A percentile compares a stretch with the other conserved stretches of the same genome.
Conservation (phyloP, 192 early-diverging fungal genomes). For the Coemansia sp. region DNA sequence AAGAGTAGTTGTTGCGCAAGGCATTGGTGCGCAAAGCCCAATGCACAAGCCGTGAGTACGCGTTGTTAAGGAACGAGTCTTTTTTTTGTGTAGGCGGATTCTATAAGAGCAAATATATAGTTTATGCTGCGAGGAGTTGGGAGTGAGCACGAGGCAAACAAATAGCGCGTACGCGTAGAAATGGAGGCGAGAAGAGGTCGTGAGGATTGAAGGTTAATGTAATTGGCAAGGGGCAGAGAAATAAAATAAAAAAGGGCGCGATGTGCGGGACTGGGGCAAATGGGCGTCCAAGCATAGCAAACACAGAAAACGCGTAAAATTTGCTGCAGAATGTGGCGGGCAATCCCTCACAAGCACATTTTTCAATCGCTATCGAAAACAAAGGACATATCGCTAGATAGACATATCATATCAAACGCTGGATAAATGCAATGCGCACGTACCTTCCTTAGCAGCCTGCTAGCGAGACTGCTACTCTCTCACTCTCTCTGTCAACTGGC, state of each 20-base stretch:
- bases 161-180: neutral
- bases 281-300: neutral
- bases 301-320: neutral
- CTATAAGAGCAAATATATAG: neutral
- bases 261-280: neutral
- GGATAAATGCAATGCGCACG: neutral
- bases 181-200: neutral
- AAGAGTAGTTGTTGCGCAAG: neutral
- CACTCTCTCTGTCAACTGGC: neutral
- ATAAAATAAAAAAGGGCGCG: too few species aligned
- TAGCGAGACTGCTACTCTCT: neutral
- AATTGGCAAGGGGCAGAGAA: neutral
- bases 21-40: constrained; percentile 7
- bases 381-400: neutral
- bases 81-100: neutral
- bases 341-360: neutral
- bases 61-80: neutral
- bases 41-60: constrained; percentile 5
- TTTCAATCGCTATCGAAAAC: neutral
- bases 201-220: neutral
- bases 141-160: too few species aligned
- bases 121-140: too few species aligned
- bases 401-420: too few species aligned
- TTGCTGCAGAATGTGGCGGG: neutral
- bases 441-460: neutral